Conservation (phyloP, 176 grass and related monocot genomes). For the Aegilops tauschii region DNA sequence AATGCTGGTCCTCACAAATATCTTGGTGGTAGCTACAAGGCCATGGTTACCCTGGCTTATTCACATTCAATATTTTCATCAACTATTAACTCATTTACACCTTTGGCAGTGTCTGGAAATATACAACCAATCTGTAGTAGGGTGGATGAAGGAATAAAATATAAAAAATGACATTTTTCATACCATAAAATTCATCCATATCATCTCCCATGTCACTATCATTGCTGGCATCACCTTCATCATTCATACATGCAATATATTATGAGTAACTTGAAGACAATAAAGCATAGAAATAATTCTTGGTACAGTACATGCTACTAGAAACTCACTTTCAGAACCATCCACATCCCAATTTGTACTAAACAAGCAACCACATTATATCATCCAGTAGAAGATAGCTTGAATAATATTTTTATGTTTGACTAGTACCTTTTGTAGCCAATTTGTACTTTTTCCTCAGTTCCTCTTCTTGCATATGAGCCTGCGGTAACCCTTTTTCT, state of each 20-base stretch:
- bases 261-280: too few species aligned
- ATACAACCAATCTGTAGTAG: background rate
- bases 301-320: too few species aligned
- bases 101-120: background rate
- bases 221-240: background rate
- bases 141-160: background rate
- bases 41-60: background rate
- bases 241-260: too few species aligned
- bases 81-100: background rate
- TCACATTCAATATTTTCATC: background rate
- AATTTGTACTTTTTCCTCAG: background rate
- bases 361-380: too few species aligned
- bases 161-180: background rate
- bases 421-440: background rate
- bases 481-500: background rate
- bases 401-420: background rate
- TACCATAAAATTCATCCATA: background rate
- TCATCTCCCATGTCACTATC: background rate
- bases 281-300: too few species aligned
- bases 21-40: too few species aligned
- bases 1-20: too few species aligned
- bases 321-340: too few species aligned
- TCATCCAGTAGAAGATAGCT: too few species aligned
- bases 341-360: too few species aligned
- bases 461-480: background rate